Conservation (phyloP, 257 asterid genomes). For the Mentha longifolia region DNA sequence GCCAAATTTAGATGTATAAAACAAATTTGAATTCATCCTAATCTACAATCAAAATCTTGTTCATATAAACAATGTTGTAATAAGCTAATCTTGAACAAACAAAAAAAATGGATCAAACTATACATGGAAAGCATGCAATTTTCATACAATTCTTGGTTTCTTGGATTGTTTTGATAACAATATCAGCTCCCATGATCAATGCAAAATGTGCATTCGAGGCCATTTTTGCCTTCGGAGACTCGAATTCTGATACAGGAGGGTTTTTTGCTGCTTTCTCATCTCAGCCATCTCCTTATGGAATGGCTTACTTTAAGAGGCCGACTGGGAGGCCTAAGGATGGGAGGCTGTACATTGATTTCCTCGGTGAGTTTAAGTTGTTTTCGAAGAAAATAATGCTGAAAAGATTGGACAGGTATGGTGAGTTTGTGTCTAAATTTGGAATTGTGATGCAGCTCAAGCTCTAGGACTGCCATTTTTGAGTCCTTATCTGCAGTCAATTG, state of each 20-base stretch:
- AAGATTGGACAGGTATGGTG: neutral
- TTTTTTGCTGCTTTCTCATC: slow-evolving; percentile 71
- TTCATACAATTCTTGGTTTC: slow-evolving; percentile 26
- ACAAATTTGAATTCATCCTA: neutral
- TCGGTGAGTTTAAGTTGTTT: slow-evolving; percentile 45
- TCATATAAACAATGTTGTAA: neutral
- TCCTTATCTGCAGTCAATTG: slow-evolving; percentile 69
- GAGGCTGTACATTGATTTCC: slow-evolving; percentile 63
- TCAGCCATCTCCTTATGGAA: slow-evolving; percentile 63
- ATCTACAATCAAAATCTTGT: neutral
- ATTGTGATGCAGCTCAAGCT: slow-evolving; percentile 59
- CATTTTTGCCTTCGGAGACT: slow-evolving; percentile 75
- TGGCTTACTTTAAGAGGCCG: slow-evolving; percentile 71
- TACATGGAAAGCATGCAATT: neutral
- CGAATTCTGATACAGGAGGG: slow-evolving; percentile 75
- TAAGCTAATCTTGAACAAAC: slow-evolving; percentile 20
- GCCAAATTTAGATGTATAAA: neutral
- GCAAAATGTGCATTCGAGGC: slow-evolving; percentile 61
- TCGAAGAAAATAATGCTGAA: neutral
- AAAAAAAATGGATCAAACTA: slow-evolving; percentile 3
- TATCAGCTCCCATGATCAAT: slow-evolving; percentile 22
- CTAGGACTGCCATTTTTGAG: slow-evolving; percentile 63
- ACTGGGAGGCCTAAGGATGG: slow-evolving; percentile 72
- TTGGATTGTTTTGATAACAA: slow-evolving; percentile 38
- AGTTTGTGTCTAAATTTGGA: neutral